A percentile compares a stretch with the other conserved stretches of the same genome.
Evolutionary conservation across 108 stramenopile species (phyloP).

Genomic region (Aurantiochytrium sp.): DNA sequence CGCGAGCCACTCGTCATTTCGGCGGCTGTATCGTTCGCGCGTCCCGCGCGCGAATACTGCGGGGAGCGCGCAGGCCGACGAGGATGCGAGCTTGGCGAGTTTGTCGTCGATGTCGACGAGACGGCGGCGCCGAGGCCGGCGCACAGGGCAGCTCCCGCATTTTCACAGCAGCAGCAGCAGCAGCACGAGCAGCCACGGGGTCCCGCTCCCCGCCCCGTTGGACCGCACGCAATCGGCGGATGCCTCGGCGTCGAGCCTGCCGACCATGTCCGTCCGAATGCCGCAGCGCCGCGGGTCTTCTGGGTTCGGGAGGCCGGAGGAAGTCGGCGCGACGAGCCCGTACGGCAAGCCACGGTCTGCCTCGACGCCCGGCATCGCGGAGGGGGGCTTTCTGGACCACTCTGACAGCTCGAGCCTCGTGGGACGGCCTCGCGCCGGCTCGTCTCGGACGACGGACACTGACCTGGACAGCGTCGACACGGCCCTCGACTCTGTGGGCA

Average conservation of each 20-base stretch:
- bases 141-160: no score
- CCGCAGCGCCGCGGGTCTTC: not conserved
- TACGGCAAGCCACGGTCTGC: not conserved
- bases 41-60: not conserved
- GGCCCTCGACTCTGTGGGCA: no score
- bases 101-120: no score
- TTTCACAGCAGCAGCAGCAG: no score
- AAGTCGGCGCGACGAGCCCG: not conserved
- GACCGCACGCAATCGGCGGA: not conserved
- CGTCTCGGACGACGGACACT: not conserved
- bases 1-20: not conserved
- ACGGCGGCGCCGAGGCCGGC: no score
- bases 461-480: not conserved
- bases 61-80: no score
- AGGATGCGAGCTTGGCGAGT: no score
- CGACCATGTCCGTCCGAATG: no score
- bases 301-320: not conserved
- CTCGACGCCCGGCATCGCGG: not conserved
- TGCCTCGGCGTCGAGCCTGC: not conserved
- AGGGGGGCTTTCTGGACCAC: not conserved
- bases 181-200: no score
- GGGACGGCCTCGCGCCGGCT: not conserved
- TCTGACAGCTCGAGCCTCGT: not conserved
- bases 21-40: not conserved
- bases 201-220: not conserved